These are phyloP conservation scores for Plasmodium adleri DNA, from an alignment of 169 alveolate genomes.

Conservation along the genomic window DNA sequence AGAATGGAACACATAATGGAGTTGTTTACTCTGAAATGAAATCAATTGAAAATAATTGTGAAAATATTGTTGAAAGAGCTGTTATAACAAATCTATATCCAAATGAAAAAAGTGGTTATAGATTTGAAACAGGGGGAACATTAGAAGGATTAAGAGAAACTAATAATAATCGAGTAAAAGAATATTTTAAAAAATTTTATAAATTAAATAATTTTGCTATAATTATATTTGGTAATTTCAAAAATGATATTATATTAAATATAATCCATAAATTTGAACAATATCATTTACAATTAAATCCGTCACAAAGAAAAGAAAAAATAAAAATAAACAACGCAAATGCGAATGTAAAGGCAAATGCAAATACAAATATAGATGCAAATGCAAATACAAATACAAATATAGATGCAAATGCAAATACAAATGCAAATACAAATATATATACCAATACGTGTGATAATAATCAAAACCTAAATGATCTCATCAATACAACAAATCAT, in stretches of 20 bases:
- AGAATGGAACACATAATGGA: constrained; percentile 85
- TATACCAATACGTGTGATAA: too few species aligned
- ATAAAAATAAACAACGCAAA: not conserved
- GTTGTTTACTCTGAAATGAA: constrained; percentile 86
- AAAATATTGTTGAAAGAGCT: constrained; percentile 66
- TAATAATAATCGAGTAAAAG: constrained; percentile 77
- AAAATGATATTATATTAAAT: constrained; percentile 39
- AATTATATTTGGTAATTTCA: constrained; percentile 78
- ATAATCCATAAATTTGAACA: constrained; percentile 33
- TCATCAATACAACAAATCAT: too few species aligned
- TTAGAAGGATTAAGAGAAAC: constrained; percentile 81
- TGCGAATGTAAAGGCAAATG: too few species aligned
- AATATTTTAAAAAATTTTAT: constrained; percentile 80
- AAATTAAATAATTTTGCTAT: constrained; percentile 80
- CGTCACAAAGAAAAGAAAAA: constrained; percentile 24
- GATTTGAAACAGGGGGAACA: constrained; percentile 80
- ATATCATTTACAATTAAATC: constrained; percentile 34
- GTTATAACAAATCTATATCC: constrained; percentile 78
- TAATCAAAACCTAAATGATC: too few species aligned
- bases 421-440: too few species aligned
- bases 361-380: too few species aligned
- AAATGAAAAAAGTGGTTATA: constrained; percentile 79
- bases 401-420: too few species aligned
- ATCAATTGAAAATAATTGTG: constrained; percentile 78
- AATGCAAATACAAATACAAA: too few species aligned